Evolutionary conservation across 768 basidiomycete genomes (phyloP).

Genomic region (Termitomyces titanicus): DNA sequence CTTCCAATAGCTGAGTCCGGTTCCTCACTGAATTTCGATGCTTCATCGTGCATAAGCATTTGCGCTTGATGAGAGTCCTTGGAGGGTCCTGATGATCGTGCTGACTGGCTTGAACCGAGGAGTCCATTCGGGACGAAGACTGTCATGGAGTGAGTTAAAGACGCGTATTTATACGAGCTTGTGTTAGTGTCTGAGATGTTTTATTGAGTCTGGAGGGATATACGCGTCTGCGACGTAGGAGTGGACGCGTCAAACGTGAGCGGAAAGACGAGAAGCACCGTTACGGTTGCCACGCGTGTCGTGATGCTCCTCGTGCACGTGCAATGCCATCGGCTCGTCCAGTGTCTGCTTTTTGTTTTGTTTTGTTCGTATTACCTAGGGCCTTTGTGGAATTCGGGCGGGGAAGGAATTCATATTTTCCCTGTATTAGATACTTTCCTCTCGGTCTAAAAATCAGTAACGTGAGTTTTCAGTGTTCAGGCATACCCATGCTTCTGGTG

Average conservation of each 20-base stretch:
- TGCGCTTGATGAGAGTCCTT: background rate
- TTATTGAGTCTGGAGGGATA: background rate
- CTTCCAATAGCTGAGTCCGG: background rate
- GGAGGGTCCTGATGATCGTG: background rate
- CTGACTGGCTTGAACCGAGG: background rate
- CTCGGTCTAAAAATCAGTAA: too few relatives aligned
- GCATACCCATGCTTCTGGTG: too few relatives aligned
- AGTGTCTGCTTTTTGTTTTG: too few relatives aligned
- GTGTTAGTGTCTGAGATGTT: background rate
- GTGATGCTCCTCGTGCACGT: background rate
- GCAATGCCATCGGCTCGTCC: too few relatives aligned
- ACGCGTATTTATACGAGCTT: background rate
- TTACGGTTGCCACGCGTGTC: background rate
- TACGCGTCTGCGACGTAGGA: background rate
- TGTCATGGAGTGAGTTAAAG: background rate
- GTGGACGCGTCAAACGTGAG: constrained; percentile 3
- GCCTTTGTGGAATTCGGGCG: too few relatives aligned
- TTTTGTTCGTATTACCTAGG: too few relatives aligned
- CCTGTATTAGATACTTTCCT: too few relatives aligned
- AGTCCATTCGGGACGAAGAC: constrained; percentile 18
- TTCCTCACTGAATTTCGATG: too few relatives aligned
- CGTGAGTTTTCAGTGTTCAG: too few relatives aligned
- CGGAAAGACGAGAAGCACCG: background rate
- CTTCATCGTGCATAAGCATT: background rate
- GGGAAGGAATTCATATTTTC: too few relatives aligned